Conservation (phyloP, 2,329 filamentous ascomycete genomes). For the Geosmithia morbida region DNA sequence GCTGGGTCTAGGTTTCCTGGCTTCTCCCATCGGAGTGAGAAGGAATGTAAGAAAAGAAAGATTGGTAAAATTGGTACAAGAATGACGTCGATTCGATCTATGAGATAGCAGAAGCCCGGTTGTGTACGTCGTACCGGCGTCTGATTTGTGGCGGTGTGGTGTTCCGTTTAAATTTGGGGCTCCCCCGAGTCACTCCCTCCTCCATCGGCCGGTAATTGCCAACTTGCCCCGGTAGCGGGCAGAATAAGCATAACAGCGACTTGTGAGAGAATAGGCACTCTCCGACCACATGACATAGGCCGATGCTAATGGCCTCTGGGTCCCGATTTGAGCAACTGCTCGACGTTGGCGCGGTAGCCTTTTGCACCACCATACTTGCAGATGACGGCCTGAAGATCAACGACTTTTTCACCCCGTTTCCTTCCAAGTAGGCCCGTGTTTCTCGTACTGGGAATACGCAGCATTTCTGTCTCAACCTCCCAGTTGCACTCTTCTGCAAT, state of each 20-base stretch:
- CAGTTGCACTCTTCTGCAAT: slow-evolving; percentile 63
- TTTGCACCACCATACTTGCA: slow-evolving; percentile 37
- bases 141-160: background rate
- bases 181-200: background rate
- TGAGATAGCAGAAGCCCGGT: background rate
- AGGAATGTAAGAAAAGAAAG: background rate
- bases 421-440: slow-evolving; percentile 73
- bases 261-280: background rate
- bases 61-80: background rate
- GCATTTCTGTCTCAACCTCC: slow-evolving; percentile 64
- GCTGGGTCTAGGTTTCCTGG: background rate
- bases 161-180: background rate
- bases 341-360: slow-evolving; percentile 44
- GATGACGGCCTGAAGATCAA: slow-evolving; percentile 24
- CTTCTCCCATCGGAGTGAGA: background rate
- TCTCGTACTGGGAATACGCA: slow-evolving; percentile 83
- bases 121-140: background rate
- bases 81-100: background rate
- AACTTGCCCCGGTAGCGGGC: background rate
- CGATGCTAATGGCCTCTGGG: slow-evolving; percentile 21
- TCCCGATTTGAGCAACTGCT: slow-evolving; percentile 40
- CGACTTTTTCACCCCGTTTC: slow-evolving; percentile 16
- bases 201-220: background rate
- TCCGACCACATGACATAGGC: background rate
- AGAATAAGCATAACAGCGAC: background rate